Evolutionary conservation across 2,329 filamentous ascomycete genomes (phyloP), one percentile per base, ranked within the genome.

Genomic region (Mariannaea sp.): DNA sequence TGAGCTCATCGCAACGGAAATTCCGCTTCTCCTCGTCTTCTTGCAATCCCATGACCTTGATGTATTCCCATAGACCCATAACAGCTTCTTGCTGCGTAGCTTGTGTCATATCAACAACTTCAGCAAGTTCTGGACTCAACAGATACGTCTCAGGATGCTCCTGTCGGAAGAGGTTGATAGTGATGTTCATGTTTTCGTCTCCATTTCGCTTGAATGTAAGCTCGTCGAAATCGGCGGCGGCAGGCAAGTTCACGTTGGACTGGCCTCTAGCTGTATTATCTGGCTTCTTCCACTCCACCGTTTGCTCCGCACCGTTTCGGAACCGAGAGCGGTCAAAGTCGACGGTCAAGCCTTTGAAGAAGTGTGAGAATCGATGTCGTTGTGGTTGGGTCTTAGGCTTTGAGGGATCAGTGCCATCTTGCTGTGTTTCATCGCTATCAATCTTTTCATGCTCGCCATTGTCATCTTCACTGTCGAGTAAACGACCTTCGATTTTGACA

Each of bases 21-120:
- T 89, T 89, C 57, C 94, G 84, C 77, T 94, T 94, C 70, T 99
- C 94, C 55, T 97, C 93, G 60, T 96, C 92, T 69, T 97, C 93
- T 70, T 96, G 91, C 40, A 99, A 77, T 14, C 87, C 86, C 78
- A 90, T 89, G 16, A 89, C 80, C 63, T 90, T 87, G 61, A 96
- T 89, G 67, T 99, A 99, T 69, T 97, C 92, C 91, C 92, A 99
- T 26, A 99, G 82, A 12, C 89, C 92, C 80, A 95, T 90, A 22
- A 96, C 86, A 6, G 92, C 88, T 57, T 94, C 92, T 32, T 91
- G 88, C 24, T 92, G 87, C 22, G 94, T 93, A 44, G 91, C 93
- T 71, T 96, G 91, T 42, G 86, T 81, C 66, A 90, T 89, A 67
- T 97, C 94, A 14, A 97, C 79, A 12, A 97, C 82, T 43, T 95